phyloP scores from a whole-genome alignment of 2,329 filamentous ascomycete genomes.

The Chlorencoelia australis region DNA sequence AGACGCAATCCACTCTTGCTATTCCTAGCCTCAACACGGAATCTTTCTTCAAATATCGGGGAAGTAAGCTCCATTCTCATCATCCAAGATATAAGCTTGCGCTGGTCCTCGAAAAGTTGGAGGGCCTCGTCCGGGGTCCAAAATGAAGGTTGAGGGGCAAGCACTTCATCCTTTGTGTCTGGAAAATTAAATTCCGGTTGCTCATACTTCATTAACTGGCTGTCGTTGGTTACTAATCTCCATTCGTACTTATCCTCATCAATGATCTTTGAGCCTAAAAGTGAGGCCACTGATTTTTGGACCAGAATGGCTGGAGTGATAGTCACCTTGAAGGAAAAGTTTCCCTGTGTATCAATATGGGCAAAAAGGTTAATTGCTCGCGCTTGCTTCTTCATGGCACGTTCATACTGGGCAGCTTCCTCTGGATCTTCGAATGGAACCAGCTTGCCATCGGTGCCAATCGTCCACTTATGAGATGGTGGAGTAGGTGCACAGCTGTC shows the following conservation, averaged over 20 bases:
- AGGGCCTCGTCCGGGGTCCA: constrained; percentile 14
- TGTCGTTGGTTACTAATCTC: constrained; percentile 38
- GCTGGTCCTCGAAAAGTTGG: constrained; percentile 40
- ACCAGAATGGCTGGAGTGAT: constrained; percentile 33
- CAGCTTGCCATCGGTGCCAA: constrained; percentile 15
- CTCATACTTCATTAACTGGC: constrained; percentile 23
- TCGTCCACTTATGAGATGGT: background rate
- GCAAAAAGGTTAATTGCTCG: constrained; percentile 32
- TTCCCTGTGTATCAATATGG: constrained; percentile 22
- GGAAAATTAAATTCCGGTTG: constrained; percentile 2
- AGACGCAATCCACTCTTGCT: constrained; percentile 43
- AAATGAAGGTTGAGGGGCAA: constrained; percentile 25
- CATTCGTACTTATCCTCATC: constrained; percentile 29
- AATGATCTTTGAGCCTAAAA: constrained; percentile 3
- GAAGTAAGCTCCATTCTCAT: constrained; percentile 41
- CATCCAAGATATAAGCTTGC: constrained; percentile 51
- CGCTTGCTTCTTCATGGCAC: constrained; percentile 37
- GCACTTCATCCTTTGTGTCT: constrained; percentile 2
- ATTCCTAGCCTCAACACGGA: constrained; percentile 45
- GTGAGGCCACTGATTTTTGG: constrained; percentile 30
- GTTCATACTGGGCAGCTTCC: constrained; percentile 40
- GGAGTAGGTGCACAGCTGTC: background rate
- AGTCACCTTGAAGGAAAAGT: constrained; percentile 31
- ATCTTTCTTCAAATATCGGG: constrained; percentile 39
- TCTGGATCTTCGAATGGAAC: constrained; percentile 40